Percentiles rank a stretch among this genome's conserved stretches.
phyloP scores from a whole-genome alignment of 2,329 filamentous ascomycete species.

The Venturia effusa region DNA sequence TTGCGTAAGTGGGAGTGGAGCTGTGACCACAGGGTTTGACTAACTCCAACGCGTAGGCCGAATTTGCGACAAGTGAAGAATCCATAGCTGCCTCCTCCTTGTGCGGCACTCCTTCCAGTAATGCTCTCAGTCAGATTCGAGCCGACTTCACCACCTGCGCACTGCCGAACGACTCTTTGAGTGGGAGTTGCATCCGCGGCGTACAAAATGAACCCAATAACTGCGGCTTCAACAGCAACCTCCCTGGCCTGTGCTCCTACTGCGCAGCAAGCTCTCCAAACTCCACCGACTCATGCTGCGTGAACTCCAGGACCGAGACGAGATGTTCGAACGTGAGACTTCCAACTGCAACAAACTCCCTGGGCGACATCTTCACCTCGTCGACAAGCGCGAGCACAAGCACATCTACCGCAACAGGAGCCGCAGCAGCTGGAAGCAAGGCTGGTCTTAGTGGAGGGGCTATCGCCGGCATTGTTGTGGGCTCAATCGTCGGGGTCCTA shows the following conservation, averaged over 20 bases:
- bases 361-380: slow-evolving; percentile 48
- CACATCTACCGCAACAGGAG: slow-evolving; percentile 15
- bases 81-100: slow-evolving; percentile 67
- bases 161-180: slow-evolving; percentile 68
- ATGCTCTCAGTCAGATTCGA: slow-evolving; percentile 67
- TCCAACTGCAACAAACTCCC: slow-evolving; percentile 51
- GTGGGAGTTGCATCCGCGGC: slow-evolving; percentile 62
- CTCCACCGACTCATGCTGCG: slow-evolving; percentile 90
- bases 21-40: background rate
- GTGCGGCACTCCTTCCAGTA: slow-evolving; percentile 55
- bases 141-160: slow-evolving; percentile 89
- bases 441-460: slow-evolving; percentile 64
- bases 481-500: slow-evolving; percentile 59
- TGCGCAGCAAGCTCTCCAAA: slow-evolving; percentile 77
- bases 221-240: slow-evolving; percentile 69
- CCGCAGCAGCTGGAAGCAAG: slow-evolving; percentile 22
- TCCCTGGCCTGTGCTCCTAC: slow-evolving; percentile 72
- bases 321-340: slow-evolving; percentile 68
- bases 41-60: slow-evolving; percentile 40
- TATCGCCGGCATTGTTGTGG: slow-evolving; percentile 85
- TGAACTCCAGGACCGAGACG: slow-evolving; percentile 62
- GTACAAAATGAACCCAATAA: slow-evolving; percentile 72
- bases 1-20: slow-evolving; percentile 51
- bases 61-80: slow-evolving; percentile 81
- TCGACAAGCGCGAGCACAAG: slow-evolving; percentile 25